Base-by-base conservation (phyloP, 768 basidiomycete genomes). In the Lactifluus subvellereus region DNA sequence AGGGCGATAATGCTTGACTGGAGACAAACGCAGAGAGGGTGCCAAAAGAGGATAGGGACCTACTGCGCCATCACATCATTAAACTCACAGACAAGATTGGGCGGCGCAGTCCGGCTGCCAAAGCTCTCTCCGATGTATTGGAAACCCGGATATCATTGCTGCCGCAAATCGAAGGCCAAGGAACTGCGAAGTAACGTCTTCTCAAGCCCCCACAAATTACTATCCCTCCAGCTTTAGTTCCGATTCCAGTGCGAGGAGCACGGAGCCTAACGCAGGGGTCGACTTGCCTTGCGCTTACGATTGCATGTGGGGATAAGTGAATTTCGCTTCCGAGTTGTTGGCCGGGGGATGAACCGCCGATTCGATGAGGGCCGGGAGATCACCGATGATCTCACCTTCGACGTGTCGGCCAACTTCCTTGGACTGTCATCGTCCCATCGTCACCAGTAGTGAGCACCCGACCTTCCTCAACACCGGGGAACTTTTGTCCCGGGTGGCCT, bases 341-440 rank as follows among this genome's bases (percentile, higher is more conserved):
- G 45, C 37, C 6, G 47, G 4, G 18, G 18, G 38, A 3, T 49
- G 33, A 27, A 51, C 16, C 14, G 35, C 11, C 51, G 32, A 43
- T 42, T 51, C 38, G 27, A 69, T 40, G 9, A 69, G 54, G 30
- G 16, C 11, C 6, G 18, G 10, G 48, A 69, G 61, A 52, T 57
- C 47, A 11, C 56, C 45, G 52, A 54, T 27, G 35, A 70, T 66
- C 18, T 64, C 66, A 20, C 37, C 61, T 14, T 72, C 70, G 4
- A 70, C 72, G 0, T 72, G 59, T 47, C 70, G 64, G 4, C 60
- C 61, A 16, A 55, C 27, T 35, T 64, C 61, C 27, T 42, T 51
- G 32, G 53, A 64, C 71, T 71, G 50, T 7, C 27, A 35, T 30
- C 14, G 42, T 43, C 27, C 27, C 16, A 43, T 43, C 42, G 38